phyloP scores from a whole-genome alignment of 768 basidiomycete genomes.

The Tylopilus cervinicoccineus region DNA sequence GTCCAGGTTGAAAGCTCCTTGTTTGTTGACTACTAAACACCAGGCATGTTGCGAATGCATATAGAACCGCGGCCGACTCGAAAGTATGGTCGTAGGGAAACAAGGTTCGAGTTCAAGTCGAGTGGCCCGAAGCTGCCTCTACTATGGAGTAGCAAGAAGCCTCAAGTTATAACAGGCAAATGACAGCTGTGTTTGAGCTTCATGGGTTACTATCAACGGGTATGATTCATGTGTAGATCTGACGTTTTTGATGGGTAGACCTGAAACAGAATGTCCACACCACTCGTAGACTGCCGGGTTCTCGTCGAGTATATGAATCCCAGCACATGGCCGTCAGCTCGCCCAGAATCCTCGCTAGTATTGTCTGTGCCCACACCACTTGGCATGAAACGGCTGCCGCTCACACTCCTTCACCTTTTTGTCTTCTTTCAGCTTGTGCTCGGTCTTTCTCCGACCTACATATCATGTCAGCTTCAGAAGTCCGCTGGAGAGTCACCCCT shows the following conservation, averaged over 20 bases:
- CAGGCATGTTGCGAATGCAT: no score
- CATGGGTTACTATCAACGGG: no score
- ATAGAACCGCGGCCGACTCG: no score
- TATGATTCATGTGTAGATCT: not conserved
- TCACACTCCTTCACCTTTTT: constrained; percentile 6
- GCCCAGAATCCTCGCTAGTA: not conserved
- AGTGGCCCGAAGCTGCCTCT: no score
- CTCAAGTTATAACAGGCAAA: no score
- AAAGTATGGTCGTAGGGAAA: no score
- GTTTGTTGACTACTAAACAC: no score
- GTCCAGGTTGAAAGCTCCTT: no score
- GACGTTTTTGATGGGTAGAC: not conserved
- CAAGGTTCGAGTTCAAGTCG: no score
- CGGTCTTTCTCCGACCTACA: constrained; percentile 44
- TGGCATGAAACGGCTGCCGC: constrained; percentile 8
- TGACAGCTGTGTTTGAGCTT: no score
- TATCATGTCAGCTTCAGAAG: constrained; percentile 52
- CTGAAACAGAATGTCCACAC: constrained; percentile 1
- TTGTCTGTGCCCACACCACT: not conserved
- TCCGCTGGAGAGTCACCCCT: constrained; percentile 39
- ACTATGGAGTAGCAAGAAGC: no score
- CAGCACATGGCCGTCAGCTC: not conserved
- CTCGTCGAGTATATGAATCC: not conserved
- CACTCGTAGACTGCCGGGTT: not conserved
- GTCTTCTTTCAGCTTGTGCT: not conserved